These are phyloP conservation scores for Citrus australasica DNA, from an alignment of 345 rosid genomes.

Conservation along the genomic window DNA sequence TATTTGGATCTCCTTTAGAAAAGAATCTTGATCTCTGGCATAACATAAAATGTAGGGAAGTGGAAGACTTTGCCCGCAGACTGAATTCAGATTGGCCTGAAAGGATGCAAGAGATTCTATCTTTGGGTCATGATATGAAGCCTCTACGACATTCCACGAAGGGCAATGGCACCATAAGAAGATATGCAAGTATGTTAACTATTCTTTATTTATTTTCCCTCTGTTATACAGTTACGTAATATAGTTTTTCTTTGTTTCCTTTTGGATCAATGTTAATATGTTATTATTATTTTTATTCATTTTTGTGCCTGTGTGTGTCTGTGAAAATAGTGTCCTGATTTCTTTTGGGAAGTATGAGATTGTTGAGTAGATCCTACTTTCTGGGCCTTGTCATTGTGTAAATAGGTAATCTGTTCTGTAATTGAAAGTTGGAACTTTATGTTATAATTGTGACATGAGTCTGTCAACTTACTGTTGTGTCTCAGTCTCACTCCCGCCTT, in stretches of 20 bases:
- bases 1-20: background rate
- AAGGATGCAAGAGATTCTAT: slow-evolving; percentile 66
- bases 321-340: background rate
- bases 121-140: slow-evolving; percentile 54
- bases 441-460: background rate
- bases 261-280: background rate
- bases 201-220: background rate
- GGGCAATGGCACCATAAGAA: slow-evolving; percentile 47
- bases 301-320: background rate
- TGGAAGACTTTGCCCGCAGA: slow-evolving; percentile 89
- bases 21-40: background rate
- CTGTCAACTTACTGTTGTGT: background rate
- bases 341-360: background rate
- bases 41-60: slow-evolving; percentile 48
- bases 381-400: background rate
- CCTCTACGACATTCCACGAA: slow-evolving; percentile 44
- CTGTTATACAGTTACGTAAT: background rate
- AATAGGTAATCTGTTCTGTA: background rate
- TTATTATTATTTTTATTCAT: background rate
- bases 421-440: background rate
- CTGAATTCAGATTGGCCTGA: slow-evolving; percentile 82
- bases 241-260: background rate
- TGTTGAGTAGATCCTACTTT: background rate
- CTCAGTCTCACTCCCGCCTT: background rate
- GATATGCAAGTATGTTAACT: slow-evolving; percentile 47